Evolutionary conservation across 2,329 filamentous ascomycete species (phyloP), one percentile per base, ranked within the genome.

Genomic region (Ambrosiella cleistominuta): DNA sequence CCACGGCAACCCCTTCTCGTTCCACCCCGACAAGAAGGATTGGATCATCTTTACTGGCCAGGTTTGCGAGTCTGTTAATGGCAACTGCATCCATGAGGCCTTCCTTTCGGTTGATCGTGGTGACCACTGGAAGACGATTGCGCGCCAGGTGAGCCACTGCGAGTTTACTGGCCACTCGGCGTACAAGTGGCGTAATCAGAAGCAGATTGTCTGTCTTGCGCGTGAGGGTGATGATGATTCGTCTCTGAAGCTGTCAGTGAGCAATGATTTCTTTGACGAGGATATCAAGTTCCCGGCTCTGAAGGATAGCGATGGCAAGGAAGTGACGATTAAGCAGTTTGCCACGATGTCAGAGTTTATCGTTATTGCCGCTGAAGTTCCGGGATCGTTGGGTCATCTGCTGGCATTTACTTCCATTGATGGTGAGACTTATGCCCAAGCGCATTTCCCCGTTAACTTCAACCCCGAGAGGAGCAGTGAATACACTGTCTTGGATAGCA

Each of bases 271-370:
- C 70, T 94, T 94, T 66, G 71, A 74, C 11, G 77, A 83, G 56
- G 76, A 81, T 62, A 55, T 64, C 8, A 53, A 44, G 19, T 61
- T 61, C 45, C 62, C 62, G 4, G 72, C 74, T 12, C 73, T 80
- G 19, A 76, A 81, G 60, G 82, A 85, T 66, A 75, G 79, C 27
- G 78, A 90, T 61, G 67, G 66, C 37, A 65, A 68, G 1, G 78
- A 89, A 60, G 67, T 66, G 27, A 65, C 67, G 1, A 85, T 95
- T 47, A 81, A 85, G 64, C 84, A 85, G 64, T 97, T 95, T 69
- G 91, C 89, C 1, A 94, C 86, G 4, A 97, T 96, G 91, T 84
- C 86, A 44, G 93, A 98, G 68, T 98, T 95, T 68, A 93, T 98
- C 65, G 81, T 98, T 44, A 85, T 95, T 54, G 90, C 90, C 1